Evolutionary conservation across 768 basidiomycete species (phyloP), one percentile per base, ranked within the genome.

Genomic region (Lepiota venenata): DNA sequence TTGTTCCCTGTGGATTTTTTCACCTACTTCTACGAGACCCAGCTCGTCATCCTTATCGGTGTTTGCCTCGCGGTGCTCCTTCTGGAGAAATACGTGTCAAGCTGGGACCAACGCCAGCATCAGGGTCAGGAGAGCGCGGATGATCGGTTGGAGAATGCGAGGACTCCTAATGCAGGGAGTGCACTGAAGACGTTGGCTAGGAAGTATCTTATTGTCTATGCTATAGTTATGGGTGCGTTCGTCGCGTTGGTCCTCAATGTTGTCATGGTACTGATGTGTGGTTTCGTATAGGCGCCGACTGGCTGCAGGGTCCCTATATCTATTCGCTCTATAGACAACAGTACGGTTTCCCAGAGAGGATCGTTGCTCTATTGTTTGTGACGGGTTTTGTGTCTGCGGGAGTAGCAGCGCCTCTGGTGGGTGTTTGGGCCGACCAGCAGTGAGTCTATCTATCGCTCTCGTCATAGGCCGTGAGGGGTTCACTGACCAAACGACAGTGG

Each of bases 351-450:
- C 71, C 84, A 0, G 86, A 87, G 64, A 69, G 82, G 32, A 65
- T 80, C 20, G 85, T 91, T 4, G 87, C 88, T 1, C 61, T 85
- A 32, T 73, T 91, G 47, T 91, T 90, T 61, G 85, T 91, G n/a
- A 85, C 84, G 0, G 88, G 88, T 1, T 91, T 89, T 64, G 60
- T 85, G 39, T 83, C 85, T 12, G 88, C 85, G 2, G 88, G 84
- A 2, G 47, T 88, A 4, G 74, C 81, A 3, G 86, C 87, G 2
- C 89, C 89, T 2, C 62, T 88, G 3, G 79, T 90, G 0, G 88
- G 88, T 8, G 82, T 81, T 9, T 88, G 85, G 88, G 89, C 88
- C 7, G 88, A 89, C 64, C 82, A 86, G 64, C 77, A 87, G 87
- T 84, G 57, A 56, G 83, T 74, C 1, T 27, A 12, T 39, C 25